Evolutionary conservation across 352 stramenopile species (phyloP).

Genomic region (Pythium folliculosum): DNA sequence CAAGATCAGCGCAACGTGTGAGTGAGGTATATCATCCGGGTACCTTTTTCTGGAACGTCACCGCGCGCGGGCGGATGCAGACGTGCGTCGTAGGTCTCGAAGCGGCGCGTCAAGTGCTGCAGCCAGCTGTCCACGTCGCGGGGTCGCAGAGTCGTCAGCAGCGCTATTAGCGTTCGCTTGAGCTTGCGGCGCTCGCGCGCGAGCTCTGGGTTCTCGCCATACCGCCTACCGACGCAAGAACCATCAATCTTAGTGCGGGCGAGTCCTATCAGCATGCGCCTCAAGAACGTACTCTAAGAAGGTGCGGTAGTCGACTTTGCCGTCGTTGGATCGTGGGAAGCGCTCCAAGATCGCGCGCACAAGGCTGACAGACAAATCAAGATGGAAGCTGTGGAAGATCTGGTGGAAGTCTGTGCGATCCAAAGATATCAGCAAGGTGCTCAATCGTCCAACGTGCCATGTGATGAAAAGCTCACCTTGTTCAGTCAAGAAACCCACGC

Average conservation of each 20-base stretch:
- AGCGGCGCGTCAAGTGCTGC: constrained; percentile 32
- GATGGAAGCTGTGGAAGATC: constrained; percentile 36
- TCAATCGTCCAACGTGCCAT: not conserved
- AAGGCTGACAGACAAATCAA: constrained; percentile 32
- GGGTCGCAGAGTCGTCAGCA: constrained; percentile 19
- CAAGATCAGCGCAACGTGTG: too few species aligned
- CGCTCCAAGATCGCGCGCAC: constrained; percentile 50
- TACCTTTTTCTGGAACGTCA: constrained; percentile 39
- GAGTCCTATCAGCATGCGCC: too few species aligned
- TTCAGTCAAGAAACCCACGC: constrained; percentile 42
- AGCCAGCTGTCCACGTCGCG: constrained; percentile 29
- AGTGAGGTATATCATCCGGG: not conserved
- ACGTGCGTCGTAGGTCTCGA: constrained; percentile 46
- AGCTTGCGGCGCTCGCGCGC: constrained; percentile 43
- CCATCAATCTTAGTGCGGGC: too few species aligned
- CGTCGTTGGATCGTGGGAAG: constrained; percentile 40
- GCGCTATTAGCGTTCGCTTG: constrained; percentile 32
- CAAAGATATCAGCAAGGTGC: not conserved
- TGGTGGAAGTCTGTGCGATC: constrained; percentile 38
- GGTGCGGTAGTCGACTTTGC: constrained; percentile 39
- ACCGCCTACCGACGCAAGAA: constrained; percentile 33
- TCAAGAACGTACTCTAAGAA: constrained; percentile 62
- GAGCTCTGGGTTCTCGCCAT: constrained; percentile 45
- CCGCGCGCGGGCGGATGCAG: constrained; percentile 32
- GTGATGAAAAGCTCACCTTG: constrained; percentile 33